Conservation (phyloP, 2,329 filamentous ascomycete genomes). For the Xylaria polymorpha region DNA sequence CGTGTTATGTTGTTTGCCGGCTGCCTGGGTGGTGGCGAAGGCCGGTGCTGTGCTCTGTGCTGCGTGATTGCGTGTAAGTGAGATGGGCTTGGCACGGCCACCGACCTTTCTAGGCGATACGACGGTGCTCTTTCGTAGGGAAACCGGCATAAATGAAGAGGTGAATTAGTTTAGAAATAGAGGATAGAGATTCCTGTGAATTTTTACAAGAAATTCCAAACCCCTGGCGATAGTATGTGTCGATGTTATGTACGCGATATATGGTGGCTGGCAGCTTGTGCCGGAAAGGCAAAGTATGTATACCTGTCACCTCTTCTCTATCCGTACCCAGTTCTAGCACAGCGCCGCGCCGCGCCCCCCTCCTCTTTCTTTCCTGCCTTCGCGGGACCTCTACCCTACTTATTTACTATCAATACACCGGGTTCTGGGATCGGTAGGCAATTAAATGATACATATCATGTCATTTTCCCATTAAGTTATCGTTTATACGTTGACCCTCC, state of each 20-base stretch:
- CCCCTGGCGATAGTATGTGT: neutral
- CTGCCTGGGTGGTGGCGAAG: slow-evolving; percentile 34
- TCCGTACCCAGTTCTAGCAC: neutral
- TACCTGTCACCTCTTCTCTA: slow-evolving; percentile 5
- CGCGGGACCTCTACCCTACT: too few species aligned
- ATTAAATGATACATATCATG: neutral
- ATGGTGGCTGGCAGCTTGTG: neutral
- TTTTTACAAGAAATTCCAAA: neutral
- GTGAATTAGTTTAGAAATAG: neutral
- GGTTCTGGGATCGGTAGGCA: neutral
- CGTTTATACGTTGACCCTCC: too few species aligned
- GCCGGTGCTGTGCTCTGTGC: neutral
- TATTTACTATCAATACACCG: neutral
- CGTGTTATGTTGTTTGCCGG: neutral
- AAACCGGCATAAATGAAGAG: neutral
- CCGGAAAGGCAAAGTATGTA: neutral
- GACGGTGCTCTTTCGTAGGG: neutral
- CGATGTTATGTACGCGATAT: neutral
- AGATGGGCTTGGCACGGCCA: slow-evolving; percentile 2
- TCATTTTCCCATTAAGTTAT: too few species aligned
- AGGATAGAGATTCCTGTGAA: too few species aligned
- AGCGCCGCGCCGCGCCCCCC: neutral
- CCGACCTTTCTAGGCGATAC: neutral
- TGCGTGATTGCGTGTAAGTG: slow-evolving; percentile 29
- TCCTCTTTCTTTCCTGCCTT: too few species aligned